Conservation (phyloP, 2,329 filamentous ascomycete species). For the Fusarium falciforme region DNA sequence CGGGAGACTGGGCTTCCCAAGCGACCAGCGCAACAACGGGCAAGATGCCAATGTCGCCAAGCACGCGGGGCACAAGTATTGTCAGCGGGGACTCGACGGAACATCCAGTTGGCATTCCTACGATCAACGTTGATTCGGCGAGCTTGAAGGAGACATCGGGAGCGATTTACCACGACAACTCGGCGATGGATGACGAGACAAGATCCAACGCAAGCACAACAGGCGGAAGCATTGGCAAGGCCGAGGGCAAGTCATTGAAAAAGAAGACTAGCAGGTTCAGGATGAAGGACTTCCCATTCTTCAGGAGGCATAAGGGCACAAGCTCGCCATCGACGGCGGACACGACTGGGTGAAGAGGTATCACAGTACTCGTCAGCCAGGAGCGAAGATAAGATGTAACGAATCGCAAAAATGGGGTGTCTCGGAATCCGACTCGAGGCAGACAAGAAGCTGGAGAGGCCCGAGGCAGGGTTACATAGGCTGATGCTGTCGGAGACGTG, state of each 20-base stretch:
- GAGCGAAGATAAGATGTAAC: slow-evolving; percentile 6
- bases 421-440: not conserved
- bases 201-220: slow-evolving; percentile 46
- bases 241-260: slow-evolving; percentile 63
- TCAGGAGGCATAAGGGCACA: slow-evolving; percentile 63
- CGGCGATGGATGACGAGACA: slow-evolving; percentile 45
- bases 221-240: slow-evolving; percentile 58
- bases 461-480: not conserved
- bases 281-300: slow-evolving; percentile 70
- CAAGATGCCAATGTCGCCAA: slow-evolving; percentile 73
- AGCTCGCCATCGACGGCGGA: slow-evolving; percentile 50
- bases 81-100: slow-evolving; percentile 70
- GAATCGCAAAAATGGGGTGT: not conserved
- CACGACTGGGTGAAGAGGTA: slow-evolving; percentile 46
- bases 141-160: slow-evolving; percentile 47
- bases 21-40: slow-evolving; percentile 72
- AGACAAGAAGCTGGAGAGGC: not conserved
- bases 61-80: slow-evolving; percentile 74
- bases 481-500: slow-evolving; percentile 10
- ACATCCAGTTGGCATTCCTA: slow-evolving; percentile 57
- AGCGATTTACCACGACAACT: slow-evolving; percentile 40
- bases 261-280: slow-evolving; percentile 73
- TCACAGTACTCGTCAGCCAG: slow-evolving; percentile 27
- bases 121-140: slow-evolving; percentile 53
- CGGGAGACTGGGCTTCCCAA: slow-evolving; percentile 72